phyloP scores from a whole-genome alignment of 495 filamentous ascomycete genomes.

The Hypomontagnella monticulosa region DNA sequence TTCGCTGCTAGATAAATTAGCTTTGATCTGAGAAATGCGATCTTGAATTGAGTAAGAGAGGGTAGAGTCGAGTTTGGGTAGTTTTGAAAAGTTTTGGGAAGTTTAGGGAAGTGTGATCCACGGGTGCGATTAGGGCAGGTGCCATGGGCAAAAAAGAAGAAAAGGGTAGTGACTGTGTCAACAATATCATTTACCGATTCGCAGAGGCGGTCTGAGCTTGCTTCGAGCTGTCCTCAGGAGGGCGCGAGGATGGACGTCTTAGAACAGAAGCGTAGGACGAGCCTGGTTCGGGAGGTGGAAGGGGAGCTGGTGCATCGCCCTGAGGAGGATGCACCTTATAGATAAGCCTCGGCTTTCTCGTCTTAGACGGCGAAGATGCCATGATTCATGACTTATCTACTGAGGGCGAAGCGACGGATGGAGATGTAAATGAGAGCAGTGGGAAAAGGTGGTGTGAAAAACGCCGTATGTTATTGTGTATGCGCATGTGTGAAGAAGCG shows the following conservation, averaged over 20 bases:
- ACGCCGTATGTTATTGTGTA: too few species aligned
- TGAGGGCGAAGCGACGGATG: not conserved
- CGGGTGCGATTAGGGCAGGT: too few species aligned
- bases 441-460: too few species aligned
- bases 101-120: too few species aligned
- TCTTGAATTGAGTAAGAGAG: not conserved
- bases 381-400: not conserved
- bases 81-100: slow-evolving; percentile 66
- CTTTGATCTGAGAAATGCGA: slow-evolving; percentile 12
- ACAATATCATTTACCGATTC: too few species aligned
- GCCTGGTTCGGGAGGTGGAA: not conserved
- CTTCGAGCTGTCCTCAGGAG: too few species aligned
- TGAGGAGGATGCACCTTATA: not conserved
- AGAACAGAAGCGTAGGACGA: slow-evolving; percentile 21
- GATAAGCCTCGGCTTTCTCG: slow-evolving; percentile 13
- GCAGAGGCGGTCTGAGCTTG: too few species aligned
- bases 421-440: too few species aligned
- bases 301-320: not conserved
- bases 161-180: too few species aligned
- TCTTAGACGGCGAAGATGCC: not conserved
- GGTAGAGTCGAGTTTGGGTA: not conserved
- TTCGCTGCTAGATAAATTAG: slow-evolving; percentile 65
- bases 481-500: too few species aligned
- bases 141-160: too few species aligned
- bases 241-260: too few species aligned